Percentiles rank a stretch among this genome's conserved stretches.
phyloP scores from a whole-genome alignment of 1,284 basidiomycete species.

The Cerioporus squamosus region DNA sequence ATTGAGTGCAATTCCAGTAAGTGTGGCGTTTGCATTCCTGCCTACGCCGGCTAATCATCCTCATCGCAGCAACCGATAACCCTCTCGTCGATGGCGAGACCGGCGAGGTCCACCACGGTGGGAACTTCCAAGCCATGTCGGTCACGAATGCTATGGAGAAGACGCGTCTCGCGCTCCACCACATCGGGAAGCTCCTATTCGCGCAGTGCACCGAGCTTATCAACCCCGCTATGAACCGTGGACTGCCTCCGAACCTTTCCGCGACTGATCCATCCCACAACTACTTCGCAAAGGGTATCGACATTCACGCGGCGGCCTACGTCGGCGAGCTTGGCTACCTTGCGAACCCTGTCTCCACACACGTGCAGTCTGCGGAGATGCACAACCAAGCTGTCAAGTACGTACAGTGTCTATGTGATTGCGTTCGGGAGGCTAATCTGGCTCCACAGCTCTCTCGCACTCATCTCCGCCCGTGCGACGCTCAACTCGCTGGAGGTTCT shows the following conservation, averaged over 20 bases:
- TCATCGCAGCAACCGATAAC: constrained; percentile 67
- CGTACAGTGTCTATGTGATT: constrained; percentile 31
- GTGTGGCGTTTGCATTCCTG: constrained; percentile 32
- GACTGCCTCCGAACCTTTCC: constrained; percentile 81
- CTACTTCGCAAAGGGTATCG: constrained; percentile 85
- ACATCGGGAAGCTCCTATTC: constrained; percentile 85
- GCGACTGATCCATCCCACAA: constrained; percentile 83
- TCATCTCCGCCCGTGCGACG: constrained; percentile 82
- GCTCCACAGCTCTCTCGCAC: constrained; percentile 68
- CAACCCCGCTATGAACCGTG: constrained; percentile 83
- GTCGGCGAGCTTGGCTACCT: constrained; percentile 82
- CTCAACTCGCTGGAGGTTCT: constrained; percentile 78
- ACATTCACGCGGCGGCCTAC: constrained; percentile 85
- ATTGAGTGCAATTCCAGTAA: constrained; percentile 87
- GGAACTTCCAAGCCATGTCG: constrained; percentile 89
- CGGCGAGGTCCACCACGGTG: constrained; percentile 77
- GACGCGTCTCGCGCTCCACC: constrained; percentile 79
- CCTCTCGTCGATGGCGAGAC: constrained; percentile 73
- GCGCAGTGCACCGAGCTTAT: constrained; percentile 84
- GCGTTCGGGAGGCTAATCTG: constrained; percentile 9
- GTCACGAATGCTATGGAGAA: constrained; percentile 91
- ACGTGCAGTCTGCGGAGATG: constrained; percentile 87
- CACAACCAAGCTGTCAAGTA: constrained; percentile 88
- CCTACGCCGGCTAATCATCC: no score
- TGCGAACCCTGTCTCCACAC: constrained; percentile 84